phyloP scores from a whole-genome alignment of 176 grass and related monocot genomes.

The Otatea glauca region DNA sequence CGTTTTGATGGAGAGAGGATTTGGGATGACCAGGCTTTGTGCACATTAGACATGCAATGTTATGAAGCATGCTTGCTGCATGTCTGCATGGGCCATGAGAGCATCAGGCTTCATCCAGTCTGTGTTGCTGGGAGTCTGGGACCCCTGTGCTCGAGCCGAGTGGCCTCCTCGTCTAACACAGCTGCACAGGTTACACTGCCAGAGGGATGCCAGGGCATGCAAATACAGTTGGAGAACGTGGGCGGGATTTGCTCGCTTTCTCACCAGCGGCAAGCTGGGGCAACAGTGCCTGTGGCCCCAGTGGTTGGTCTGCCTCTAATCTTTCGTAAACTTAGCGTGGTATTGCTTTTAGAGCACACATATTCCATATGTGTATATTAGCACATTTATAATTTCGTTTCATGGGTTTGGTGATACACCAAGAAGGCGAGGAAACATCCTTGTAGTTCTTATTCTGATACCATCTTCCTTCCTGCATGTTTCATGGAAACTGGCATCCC shows the following conservation, averaged over 20 bases:
- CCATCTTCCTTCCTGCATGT: background rate
- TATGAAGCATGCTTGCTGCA: constrained; percentile 16
- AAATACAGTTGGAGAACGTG: background rate
- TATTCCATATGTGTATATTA: background rate
- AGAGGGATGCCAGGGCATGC: background rate
- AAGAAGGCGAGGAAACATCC: background rate
- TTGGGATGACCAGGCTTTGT: background rate
- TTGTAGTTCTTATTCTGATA: background rate
- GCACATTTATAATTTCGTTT: background rate
- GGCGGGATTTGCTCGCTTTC: background rate
- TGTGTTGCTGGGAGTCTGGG: background rate
- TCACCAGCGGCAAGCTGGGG: background rate
- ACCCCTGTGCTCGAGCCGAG: background rate
- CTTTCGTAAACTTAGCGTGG: background rate
- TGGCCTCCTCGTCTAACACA: background rate
- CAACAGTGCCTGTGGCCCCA: background rate
- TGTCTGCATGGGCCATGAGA: constrained; percentile 8
- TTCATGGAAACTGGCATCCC: background rate
- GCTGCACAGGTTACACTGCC: background rate
- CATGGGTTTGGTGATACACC: background rate
- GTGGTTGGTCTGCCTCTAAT: background rate
- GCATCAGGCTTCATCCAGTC: background rate
- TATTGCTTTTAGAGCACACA: background rate
- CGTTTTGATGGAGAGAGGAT: background rate
- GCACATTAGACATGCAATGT: background rate